These are phyloP conservation scores for Saccharomycopsis amapae DNA, from an alignment of 805 yeast genomes.

Conservation along the genomic window DNA sequence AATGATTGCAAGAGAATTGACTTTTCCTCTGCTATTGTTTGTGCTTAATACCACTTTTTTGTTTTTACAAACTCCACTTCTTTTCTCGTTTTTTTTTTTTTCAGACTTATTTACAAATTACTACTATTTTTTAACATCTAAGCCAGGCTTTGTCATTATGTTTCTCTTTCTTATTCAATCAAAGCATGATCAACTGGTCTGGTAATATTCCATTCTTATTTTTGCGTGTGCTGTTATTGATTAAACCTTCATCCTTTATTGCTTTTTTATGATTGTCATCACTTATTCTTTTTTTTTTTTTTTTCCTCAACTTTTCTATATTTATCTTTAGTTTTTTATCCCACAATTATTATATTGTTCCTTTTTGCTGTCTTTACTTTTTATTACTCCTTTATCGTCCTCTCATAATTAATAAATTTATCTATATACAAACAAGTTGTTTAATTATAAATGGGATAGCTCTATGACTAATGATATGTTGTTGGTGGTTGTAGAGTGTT, in stretches of 20 bases:
- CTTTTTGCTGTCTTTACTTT: no score
- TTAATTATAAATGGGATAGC: no score
- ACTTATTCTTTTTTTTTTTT: neutral
- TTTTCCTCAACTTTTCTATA: neutral
- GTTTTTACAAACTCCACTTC: neutral
- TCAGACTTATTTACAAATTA: neutral
- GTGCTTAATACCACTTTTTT: neutral
- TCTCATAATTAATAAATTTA: no score
- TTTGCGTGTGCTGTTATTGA: neutral
- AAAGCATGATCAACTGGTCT: no score
- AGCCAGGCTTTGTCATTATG: neutral
- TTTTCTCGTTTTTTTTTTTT: neutral
- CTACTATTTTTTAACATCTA: neutral
- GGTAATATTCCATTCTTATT: no score
- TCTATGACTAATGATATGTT: no score
- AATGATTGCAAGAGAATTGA: neutral
- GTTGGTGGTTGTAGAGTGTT: no score
- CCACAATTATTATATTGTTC: no score
- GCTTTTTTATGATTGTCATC: neutral
- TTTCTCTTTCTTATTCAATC: neutral
- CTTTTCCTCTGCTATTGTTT: no score
- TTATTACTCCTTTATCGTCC: no score
- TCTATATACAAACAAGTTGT: no score
- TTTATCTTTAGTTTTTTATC: no score
- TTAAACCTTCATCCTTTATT: neutral